These are phyloP conservation scores for Solanum chiquidenum DNA, from an alignment of 257 asterid species.

Conservation along the genomic window DNA sequence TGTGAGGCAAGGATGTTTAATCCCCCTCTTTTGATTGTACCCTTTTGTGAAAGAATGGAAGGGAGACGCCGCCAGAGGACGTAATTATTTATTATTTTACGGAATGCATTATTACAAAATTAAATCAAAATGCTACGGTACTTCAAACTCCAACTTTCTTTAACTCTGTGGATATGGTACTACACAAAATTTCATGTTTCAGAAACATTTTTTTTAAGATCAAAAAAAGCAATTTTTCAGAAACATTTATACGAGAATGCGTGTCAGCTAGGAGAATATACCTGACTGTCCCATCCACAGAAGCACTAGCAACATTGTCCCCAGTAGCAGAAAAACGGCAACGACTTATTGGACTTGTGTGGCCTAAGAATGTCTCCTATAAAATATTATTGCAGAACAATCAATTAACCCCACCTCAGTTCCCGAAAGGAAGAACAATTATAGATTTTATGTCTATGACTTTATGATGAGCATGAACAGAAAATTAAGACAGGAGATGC, in stretches of 20 bases:
- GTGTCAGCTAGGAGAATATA: not conserved
- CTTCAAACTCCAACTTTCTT: not conserved
- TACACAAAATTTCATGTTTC: not conserved
- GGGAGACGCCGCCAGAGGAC: not conserved
- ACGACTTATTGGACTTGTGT: slow-evolving; percentile 89
- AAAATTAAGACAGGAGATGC: not conserved
- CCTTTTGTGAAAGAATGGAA: not conserved
- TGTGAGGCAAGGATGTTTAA: not conserved
- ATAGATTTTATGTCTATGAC: not conserved
- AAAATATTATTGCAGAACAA: slow-evolving; percentile 7
- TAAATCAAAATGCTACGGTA: not conserved
- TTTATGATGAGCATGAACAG: not conserved
- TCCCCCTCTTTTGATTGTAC: not conserved
- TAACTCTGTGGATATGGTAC: not conserved
- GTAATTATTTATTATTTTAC: not conserved
- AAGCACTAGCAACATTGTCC: slow-evolving; percentile 94
- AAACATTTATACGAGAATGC: not conserved
- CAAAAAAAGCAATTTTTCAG: not conserved
- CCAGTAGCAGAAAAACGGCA: slow-evolving; percentile 96
- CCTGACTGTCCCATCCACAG: slow-evolving; percentile 97
- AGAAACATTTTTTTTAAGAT: not conserved
- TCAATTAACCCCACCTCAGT: not conserved
- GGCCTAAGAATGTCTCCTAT: slow-evolving; percentile 93
- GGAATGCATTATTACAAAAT: not conserved
- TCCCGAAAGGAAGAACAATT: not conserved